Base-by-base conservation (phyloP, 2,329 filamentous ascomycete genomes). In the Fusarium sp. region DNA sequence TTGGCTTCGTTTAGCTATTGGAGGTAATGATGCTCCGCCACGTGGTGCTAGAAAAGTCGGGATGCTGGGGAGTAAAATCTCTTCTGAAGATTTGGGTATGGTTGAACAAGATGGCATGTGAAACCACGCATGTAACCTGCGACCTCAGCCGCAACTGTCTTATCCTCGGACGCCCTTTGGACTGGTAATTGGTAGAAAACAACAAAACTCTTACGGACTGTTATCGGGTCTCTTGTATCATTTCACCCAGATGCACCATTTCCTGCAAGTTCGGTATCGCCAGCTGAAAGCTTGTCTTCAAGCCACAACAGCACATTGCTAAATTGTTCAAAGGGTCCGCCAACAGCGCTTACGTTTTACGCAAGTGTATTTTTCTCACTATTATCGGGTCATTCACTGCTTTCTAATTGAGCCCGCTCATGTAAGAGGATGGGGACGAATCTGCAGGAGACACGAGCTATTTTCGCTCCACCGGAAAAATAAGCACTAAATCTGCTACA, bases 231-330 rank as follows among this genome's bases (percentile, higher is more conserved):
- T 38, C 5, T 11, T 8, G 20, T 13, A 28, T 54, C 2, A 12
- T 22, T 14, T 8, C n/a, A 22, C 4, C 13, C 4, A 0, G 3
- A 10, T 28, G n/a, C 22, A 51, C 35, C 8, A 54, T 54, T 6
- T 24, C 0, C 3, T 22, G 10, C 10, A 17, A 10, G 20, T 6
- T 3, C 4, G 20, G 24, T n/a, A 6, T 30, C 11, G 15, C 2
- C 11, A 28, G 11, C 24, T 28, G 26, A 14, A 41, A 8, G 20
- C 35, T 30, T 10, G 5, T n/a, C 11, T 10, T 6, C 2, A 14
- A 55, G 26, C 3, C 20, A 42, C 26, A 20, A n/a, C 11, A 42
- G 20, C 35, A 14, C 8, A 30, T 6, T 5, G 7, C 14, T 35
- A 35, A 17, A 41, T 11, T n/a, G 3, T 14, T 30, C 8, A 28